Conservation (phyloP, 108 stramenopile species). For the Nannochloropsis gaditana region DNA sequence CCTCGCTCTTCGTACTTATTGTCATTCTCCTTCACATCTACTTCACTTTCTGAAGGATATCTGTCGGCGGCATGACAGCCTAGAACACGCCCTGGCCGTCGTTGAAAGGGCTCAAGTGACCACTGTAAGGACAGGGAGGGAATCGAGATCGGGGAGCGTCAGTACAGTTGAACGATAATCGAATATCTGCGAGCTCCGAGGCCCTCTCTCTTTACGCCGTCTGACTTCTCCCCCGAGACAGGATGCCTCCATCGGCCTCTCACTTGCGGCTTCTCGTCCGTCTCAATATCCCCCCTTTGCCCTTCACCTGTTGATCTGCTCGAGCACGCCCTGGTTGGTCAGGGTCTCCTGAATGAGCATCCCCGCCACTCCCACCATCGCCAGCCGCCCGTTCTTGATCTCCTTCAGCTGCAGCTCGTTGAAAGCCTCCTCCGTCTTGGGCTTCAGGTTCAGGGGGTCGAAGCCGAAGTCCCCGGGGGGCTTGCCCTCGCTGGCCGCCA, state of each 20-base stretch:
- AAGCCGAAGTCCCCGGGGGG: constrained; percentile 70
- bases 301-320: constrained; percentile 62
- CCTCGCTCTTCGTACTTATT: too few relatives aligned
- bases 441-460: constrained; percentile 66
- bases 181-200: too few relatives aligned
- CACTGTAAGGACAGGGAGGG: background rate
- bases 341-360: constrained; percentile 64
- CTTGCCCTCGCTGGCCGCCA: constrained; percentile 1
- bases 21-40: too few relatives aligned
- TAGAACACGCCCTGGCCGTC: constrained; percentile 22
- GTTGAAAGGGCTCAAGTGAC: constrained; percentile 41
- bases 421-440: constrained; percentile 37
- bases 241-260: too few relatives aligned
- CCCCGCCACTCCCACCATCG: constrained; percentile 78
- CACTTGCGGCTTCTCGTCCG: background rate
- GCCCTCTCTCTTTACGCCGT: too few relatives aligned
- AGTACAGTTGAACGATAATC: background rate
- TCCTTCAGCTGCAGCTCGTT: constrained; percentile 63
- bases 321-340: constrained; percentile 65
- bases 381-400: constrained; percentile 88
- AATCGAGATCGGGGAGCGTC: background rate
- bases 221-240: too few relatives aligned
- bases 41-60: too few relatives aligned
- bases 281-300: background rate
- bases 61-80: background rate